Evolutionary conservation across 164 flowering plant species (phyloP), one percentile per base, ranked within the genome.

Genomic region (Kalanchoe fedtschenkoi): DNA sequence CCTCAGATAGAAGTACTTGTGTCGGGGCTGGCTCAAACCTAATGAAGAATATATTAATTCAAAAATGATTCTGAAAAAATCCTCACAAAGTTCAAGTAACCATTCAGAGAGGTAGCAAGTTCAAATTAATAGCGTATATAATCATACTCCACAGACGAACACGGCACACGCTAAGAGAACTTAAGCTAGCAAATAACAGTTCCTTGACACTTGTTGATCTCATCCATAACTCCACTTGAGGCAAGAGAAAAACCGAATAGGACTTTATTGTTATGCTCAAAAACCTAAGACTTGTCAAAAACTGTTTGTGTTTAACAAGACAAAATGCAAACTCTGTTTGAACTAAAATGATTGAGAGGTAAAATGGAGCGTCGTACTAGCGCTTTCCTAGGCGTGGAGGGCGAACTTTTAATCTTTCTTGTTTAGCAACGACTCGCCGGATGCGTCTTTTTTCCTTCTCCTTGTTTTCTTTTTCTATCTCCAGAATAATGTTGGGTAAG

Each of bases 321-420:
- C 29, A 34, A 29, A 60, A 0, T 0, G 8, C 5, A 6, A 34
- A 6, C 5, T 24, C 6, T 2, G 16, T 21, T 7, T 21, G 11
- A 14, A 17, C 9, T 29, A 26, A 21, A 22, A 43, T 62, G 34
- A 19, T 62, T 28, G 8, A 30, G 16, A n/a, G 24, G 15, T 6
- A 19, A n/a, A 41, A 28, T 19, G 47, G 34, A 17, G 29, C 43
- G 51, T 6, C 80, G 57, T 85, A 93, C 99, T 88, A 90, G 80
- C 82, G 79, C 70, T 78, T 93, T 44, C 99, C 99, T 70, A 93
- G 62, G 63, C 99, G 96, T 9, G 99, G 96, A n/a, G 99, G 99
- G 43, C 72, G 64, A 11, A 69, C 43, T 79, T 85, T 93, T 28
- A 83, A 71, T 74, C 80, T 87, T 53, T 93, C 99, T 80, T 85